Evolutionary conservation across 768 basidiomycete genomes (phyloP).

Genomic region (Boletus speciosus): DNA sequence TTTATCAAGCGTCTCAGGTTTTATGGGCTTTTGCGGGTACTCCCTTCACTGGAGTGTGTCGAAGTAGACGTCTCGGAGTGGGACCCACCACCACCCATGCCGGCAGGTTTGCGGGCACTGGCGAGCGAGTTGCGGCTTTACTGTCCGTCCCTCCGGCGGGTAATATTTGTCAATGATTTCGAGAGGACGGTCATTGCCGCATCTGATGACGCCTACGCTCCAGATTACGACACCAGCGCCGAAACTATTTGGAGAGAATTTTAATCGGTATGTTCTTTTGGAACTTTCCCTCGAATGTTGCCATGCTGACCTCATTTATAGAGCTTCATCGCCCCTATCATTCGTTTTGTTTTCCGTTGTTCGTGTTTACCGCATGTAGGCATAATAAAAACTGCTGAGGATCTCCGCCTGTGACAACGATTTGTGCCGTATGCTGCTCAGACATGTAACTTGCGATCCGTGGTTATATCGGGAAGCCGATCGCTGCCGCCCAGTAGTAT

Average conservation of each 20-base stretch:
- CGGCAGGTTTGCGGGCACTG: slow-evolving; percentile 54
- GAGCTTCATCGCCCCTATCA: slow-evolving; percentile 2
- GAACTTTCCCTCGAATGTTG: background rate
- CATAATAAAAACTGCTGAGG: slow-evolving; percentile 5
- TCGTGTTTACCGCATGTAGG: slow-evolving; percentile 19
- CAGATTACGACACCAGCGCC: slow-evolving; percentile 24
- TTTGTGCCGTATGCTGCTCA: background rate
- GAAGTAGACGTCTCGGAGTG: slow-evolving; percentile 67
- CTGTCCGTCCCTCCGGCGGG: slow-evolving; percentile 45
- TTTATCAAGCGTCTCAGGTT: slow-evolving; percentile 52
- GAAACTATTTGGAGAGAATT: slow-evolving; percentile 34
- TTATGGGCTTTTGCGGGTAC: slow-evolving; percentile 55
- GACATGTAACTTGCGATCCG: background rate
- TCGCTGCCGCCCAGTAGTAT: background rate
- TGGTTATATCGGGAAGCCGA: slow-evolving; percentile 5
- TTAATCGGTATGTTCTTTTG: slow-evolving; percentile 16
- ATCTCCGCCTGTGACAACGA: slow-evolving; percentile 8
- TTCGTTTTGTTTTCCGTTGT: slow-evolving; percentile 7
- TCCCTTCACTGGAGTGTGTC: slow-evolving; percentile 48
- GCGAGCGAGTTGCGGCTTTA: slow-evolving; percentile 61
- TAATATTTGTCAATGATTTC: slow-evolving; percentile 64
- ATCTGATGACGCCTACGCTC: slow-evolving; percentile 29
- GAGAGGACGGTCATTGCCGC: slow-evolving; percentile 49
- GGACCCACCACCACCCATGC: slow-evolving; percentile 53
- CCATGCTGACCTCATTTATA: slow-evolving; percentile 1